Evolutionary conservation across 306 rosid genomes (phyloP).

Genomic region (Luffa aegyptiaca): DNA sequence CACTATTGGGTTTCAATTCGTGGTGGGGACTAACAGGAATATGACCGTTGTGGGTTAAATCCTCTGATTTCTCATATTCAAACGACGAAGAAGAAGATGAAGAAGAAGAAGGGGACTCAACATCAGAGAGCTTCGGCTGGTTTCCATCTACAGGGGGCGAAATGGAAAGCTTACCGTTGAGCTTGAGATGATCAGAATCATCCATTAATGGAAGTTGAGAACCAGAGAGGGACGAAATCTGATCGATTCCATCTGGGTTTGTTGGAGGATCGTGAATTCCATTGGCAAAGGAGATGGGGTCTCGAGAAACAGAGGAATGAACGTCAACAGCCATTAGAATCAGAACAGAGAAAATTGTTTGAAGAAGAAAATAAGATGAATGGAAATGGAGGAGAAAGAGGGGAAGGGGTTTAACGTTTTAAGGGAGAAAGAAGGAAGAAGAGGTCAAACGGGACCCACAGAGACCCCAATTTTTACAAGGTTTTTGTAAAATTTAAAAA

Average conservation of each 20-base stretch:
- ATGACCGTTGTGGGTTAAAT: not conserved
- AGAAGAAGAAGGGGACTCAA: not conserved
- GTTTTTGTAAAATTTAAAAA: not conserved
- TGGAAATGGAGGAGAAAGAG: not conserved
- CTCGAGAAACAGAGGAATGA: conserved; percentile 1
- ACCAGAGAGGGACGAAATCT: not conserved
- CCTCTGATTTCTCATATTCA: not conserved
- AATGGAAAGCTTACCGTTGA: not conserved
- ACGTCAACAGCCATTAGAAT: conserved; percentile 2
- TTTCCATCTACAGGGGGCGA: not conserved
- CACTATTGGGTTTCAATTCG: not conserved
- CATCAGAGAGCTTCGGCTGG: not conserved
- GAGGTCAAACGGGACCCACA: conserved; percentile 15
- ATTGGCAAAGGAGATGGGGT: not conserved
- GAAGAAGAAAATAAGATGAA: not conserved
- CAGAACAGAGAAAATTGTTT: not conserved
- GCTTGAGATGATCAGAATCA: not conserved
- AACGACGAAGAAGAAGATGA: not conserved
- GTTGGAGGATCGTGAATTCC: not conserved
- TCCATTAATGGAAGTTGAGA: not conserved
- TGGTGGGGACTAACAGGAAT: not conserved
- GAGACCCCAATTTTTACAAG: not conserved
- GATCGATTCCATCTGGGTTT: not conserved
- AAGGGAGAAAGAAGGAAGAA: conserved; percentile 12
- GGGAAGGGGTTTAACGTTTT: not conserved